Evolutionary conservation across 306 rosid species (phyloP).

Genomic region (Inga leiocalycina): DNA sequence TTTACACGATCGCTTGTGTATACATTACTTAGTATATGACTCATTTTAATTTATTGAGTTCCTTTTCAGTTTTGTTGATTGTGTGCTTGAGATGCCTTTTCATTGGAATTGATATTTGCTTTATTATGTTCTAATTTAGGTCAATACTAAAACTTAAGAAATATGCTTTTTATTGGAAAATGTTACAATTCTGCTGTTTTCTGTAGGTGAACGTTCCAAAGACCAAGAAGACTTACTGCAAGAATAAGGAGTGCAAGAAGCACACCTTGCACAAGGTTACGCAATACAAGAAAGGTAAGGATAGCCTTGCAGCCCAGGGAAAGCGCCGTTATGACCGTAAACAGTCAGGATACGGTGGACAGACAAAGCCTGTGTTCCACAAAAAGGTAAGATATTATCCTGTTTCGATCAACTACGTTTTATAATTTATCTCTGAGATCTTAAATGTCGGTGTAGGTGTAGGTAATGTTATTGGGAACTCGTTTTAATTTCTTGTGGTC

Average conservation of each 20-base stretch:
- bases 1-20: neutral
- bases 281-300: conserved; percentile 63
- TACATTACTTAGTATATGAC: neutral
- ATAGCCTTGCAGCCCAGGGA: conserved; percentile 58
- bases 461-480: neutral
- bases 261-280: conserved; percentile 61
- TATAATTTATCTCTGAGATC: no score
- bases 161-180: neutral
- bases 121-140: neutral
- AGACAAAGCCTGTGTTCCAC: conserved; percentile 65
- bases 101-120: neutral
- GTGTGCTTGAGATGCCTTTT: neutral
- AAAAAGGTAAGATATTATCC: conserved; percentile 36
- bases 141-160: neutral
- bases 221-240: conserved; percentile 66
- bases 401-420: neutral
- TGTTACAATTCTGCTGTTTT: neutral
- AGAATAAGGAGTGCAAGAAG: conserved; percentile 59
- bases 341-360: conserved; percentile 65
- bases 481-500: neutral
- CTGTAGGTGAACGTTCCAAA: conserved; percentile 62
- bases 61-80: neutral
- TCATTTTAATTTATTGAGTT: no score
- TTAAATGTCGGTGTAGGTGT: neutral
- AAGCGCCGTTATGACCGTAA: conserved; percentile 63